Conservation (phyloP, 768 basidiomycete genomes). For the Omphalotus guepiniiformis region DNA sequence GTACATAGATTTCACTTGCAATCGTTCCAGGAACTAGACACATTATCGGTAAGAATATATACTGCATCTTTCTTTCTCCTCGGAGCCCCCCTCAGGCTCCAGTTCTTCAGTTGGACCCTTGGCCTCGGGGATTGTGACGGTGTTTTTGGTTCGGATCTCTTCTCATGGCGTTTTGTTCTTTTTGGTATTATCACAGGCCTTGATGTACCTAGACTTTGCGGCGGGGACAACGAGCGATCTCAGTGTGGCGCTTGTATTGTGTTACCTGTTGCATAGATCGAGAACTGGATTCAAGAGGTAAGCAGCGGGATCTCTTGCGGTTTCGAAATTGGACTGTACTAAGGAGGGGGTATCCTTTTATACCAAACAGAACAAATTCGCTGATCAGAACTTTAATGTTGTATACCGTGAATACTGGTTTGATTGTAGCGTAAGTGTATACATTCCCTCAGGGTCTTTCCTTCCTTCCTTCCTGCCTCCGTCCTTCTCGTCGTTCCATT, state of each 20-base stretch:
- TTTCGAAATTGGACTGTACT: too few species aligned
- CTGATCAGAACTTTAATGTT: slow-evolving; percentile 43
- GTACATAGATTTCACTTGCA: slow-evolving; percentile 35
- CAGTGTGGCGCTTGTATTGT: slow-evolving; percentile 45
- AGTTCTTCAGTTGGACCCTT: too few species aligned
- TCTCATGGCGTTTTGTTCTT: too few species aligned
- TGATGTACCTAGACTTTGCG: slow-evolving; percentile 51
- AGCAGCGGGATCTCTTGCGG: slow-evolving; percentile 4
- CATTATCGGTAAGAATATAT: slow-evolving; percentile 30
- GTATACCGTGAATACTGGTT: slow-evolving; percentile 54
- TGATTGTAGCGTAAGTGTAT: slow-evolving; percentile 36
- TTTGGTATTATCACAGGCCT: too few species aligned
- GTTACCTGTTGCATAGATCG: slow-evolving; percentile 42
- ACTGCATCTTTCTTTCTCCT: too few species aligned
- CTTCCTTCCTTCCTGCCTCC: too few species aligned
- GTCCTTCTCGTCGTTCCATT: too few species aligned
- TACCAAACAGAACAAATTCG: slow-evolving; percentile 52
- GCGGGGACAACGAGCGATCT: slow-evolving; percentile 47
- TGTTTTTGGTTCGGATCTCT: too few species aligned
- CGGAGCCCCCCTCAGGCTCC: too few species aligned
- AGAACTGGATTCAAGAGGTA: slow-evolving; percentile 51
- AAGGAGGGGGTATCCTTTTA: too few species aligned
- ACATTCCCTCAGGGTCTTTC: slow-evolving; percentile 19
- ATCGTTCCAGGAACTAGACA: slow-evolving; percentile 33
- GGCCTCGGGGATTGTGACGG: too few species aligned